Base-by-base conservation (phyloP, 139 green algal species). In the Chlamydomonas sphaeroides region DNA sequence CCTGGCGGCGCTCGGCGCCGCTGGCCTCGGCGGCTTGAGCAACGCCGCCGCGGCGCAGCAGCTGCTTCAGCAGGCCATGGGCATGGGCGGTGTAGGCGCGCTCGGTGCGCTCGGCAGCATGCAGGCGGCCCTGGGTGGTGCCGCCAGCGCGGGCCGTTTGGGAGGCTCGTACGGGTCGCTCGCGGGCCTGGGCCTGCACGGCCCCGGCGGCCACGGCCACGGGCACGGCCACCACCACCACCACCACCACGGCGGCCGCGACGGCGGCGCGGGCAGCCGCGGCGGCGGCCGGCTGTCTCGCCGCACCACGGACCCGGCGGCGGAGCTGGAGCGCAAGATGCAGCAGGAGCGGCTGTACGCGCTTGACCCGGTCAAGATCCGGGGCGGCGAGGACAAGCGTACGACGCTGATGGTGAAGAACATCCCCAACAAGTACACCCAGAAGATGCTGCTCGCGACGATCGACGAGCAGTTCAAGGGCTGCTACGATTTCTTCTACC, bases 371-470 rank as follows among this genome's bases (percentile, higher is more conserved):
- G 91, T 95, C 36, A 88, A 89, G 68, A 92, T 93, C 68, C 51
- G 72, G 20, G 36, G 35, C 70, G 95, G 94, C 18, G 91, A 97
- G 42, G 97, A 99, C 90, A 89, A 77, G 75, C 94, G 97, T 76
- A 99, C 97, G 2, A 99, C 97, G 68, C 87, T 99, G 17, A 99
- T 99, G 97, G 94, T 99, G 57, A 98, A 97, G 85, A 99, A 99
- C 92, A 99, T 99, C 62, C 97, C 97, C 78, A 99, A 99, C 94
- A 99, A 99, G 93, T 99, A 99, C 93, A 99, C 97, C 0, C 97
- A 99, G 89, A 98, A 98, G 93, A 99, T 99, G 97, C 94, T 99
- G 82, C 88, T 99, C 66, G 88, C 93, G 61, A 98, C 97, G 7
- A 94, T 98, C 69, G 95, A 98, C 79, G 97, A 98, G 83, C 79